These are phyloP conservation scores for Leccinum griseonigrum DNA, from an alignment of 1,284 basidiomycete genomes.

Conservation along the genomic window DNA sequence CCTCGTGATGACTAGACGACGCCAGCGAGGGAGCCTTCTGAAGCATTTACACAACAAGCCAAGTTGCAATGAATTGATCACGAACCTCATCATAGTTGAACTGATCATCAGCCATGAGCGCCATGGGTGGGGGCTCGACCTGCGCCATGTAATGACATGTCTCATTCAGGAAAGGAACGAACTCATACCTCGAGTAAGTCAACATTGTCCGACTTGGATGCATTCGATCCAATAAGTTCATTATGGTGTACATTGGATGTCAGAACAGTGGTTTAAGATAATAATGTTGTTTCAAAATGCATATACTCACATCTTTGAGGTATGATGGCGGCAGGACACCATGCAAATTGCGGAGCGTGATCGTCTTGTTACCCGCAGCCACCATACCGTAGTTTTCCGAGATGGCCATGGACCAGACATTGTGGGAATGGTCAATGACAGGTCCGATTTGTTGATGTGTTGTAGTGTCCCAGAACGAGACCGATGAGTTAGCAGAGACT, in stretches of 20 bases:
- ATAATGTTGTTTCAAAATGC: not conserved
- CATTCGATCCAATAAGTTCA: not conserved
- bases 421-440: no score
- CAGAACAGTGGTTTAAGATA: not conserved
- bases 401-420: not conserved
- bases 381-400: not conserved
- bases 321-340: not conserved
- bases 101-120: not conserved
- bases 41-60: not conserved
- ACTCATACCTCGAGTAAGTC: not conserved
- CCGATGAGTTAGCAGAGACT: not conserved
- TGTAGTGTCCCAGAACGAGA: not conserved
- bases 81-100: not conserved
- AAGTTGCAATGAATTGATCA: not conserved
- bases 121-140: not conserved
- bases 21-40: not conserved
- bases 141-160: not conserved
- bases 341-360: not conserved
- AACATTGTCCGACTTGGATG: not conserved
- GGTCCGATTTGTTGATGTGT: not conserved
- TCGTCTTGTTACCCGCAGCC: not conserved
- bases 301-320: not conserved
- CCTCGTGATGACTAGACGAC: not conserved
- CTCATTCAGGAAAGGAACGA: not conserved
- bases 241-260: not conserved